Evolutionary conservation across 495 filamentous ascomycete genomes (phyloP).

Genomic region (Aspergillus heteromorphus): DNA sequence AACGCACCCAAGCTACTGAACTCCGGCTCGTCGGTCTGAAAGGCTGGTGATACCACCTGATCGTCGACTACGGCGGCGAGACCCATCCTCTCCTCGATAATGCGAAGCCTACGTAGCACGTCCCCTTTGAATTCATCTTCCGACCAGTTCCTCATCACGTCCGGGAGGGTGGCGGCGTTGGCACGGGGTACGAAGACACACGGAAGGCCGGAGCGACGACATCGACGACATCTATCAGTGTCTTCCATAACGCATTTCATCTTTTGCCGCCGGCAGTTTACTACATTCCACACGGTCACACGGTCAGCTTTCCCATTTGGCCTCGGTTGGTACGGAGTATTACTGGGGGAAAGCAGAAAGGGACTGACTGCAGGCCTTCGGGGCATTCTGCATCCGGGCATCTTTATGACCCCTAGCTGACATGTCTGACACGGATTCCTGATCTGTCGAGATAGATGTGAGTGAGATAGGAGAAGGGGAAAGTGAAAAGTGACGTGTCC

Average conservation of each 20-base stretch:
- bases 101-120: neutral
- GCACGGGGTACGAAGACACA: constrained; percentile 27
- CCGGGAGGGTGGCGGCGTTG: constrained; percentile 15
- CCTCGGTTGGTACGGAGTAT: too few relatives aligned
- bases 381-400: neutral
- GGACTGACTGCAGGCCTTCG: constrained; percentile 5
- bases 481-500: neutral
- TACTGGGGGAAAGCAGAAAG: neutral
- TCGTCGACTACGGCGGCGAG: neutral
- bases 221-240: constrained; percentile 19
- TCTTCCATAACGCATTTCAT: constrained; percentile 27
- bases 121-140: neutral
- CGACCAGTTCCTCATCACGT: neutral
- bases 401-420: neutral
- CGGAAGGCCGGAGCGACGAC: constrained; percentile 14
- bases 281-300: constrained; percentile 4
- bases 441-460: too few relatives aligned
- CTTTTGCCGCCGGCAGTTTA: constrained; percentile 27
- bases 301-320: neutral
- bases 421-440: too few relatives aligned
- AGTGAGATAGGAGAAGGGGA: too few relatives aligned
- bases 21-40: neutral
- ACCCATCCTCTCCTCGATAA: neutral
- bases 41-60: neutral
- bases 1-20: neutral